These are phyloP conservation scores for Neocucurbitaria cava DNA, from an alignment of 2,329 filamentous ascomycete species.

Conservation along the genomic window DNA sequence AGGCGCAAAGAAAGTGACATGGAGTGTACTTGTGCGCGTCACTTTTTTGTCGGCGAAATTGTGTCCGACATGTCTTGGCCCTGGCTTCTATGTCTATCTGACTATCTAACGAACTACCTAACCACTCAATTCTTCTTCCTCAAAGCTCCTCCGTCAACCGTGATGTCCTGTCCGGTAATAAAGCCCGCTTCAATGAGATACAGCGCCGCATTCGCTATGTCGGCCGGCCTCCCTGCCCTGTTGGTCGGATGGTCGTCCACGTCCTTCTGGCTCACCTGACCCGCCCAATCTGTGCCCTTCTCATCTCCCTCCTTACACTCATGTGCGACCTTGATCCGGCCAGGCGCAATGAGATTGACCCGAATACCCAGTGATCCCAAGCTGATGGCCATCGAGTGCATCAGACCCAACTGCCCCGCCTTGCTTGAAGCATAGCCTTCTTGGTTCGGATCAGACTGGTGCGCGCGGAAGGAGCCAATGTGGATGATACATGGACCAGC, in stretches of 20 bases:
- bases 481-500: conserved; percentile 57
- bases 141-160: conserved; percentile 47
- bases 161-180: conserved; percentile 48
- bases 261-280: conserved; percentile 49
- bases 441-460: conserved; percentile 56
- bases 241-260: conserved; percentile 54
- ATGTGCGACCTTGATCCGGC: conserved; percentile 56
- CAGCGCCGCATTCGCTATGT: conserved; percentile 54
- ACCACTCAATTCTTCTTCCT: conserved; percentile 39
- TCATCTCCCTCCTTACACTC: conserved; percentile 56
- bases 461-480: conserved; percentile 56
- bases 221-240: conserved; percentile 54
- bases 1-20: background rate
- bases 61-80: conserved; percentile 1
- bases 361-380: conserved; percentile 54
- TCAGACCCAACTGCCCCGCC: conserved; percentile 59
- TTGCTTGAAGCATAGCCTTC: conserved; percentile 61
- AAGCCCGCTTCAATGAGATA: conserved; percentile 51
- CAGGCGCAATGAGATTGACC: conserved; percentile 58
- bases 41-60: conserved; percentile 15
- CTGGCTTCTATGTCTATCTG: background rate
- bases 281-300: conserved; percentile 49
- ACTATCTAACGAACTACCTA: background rate
- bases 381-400: conserved; percentile 59
- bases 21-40: background rate